These are phyloP conservation scores for Talaromyces funiculosus DNA, from an alignment of 2,329 filamentous ascomycete genomes.

Conservation along the genomic window DNA sequence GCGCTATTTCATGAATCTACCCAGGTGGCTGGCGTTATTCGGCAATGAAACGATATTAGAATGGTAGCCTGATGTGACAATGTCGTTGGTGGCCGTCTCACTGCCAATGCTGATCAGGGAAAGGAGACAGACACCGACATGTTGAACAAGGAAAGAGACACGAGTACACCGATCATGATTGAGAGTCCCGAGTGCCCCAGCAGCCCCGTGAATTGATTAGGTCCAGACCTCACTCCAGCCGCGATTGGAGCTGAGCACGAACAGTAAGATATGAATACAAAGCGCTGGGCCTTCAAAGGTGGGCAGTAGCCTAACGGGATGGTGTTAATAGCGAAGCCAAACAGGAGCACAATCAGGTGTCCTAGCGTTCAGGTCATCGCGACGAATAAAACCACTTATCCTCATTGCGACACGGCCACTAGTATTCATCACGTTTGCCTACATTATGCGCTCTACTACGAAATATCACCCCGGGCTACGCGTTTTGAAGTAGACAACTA, in stretches of 20 bases:
- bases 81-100: slow-evolving; percentile 47
- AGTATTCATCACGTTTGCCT: background rate
- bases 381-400: slow-evolving; percentile 4
- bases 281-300: slow-evolving; percentile 1
- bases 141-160: slow-evolving; percentile 7
- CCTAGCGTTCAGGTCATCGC: slow-evolving; percentile 1
- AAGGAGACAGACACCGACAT: slow-evolving; percentile 28
- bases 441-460: background rate
- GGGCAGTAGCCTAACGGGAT: background rate
- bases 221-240: background rate
- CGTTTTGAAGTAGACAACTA: background rate
- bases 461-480: slow-evolving; percentile 3
- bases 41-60: too few relatives aligned
- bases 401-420: slow-evolving; percentile 4
- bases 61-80: slow-evolving; percentile 47
- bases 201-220: background rate
- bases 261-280: background rate
- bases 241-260: background rate
- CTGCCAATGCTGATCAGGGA: slow-evolving; percentile 46
- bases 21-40: too few relatives aligned
- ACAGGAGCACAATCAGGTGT: slow-evolving; percentile 1
- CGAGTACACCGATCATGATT: background rate
- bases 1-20: too few relatives aligned
- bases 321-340: background rate
- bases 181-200: background rate